Base-by-base conservation (phyloP, 2,329 filamentous ascomycete genomes). In the Pseudopyrenochaeta lycopersici region DNA sequence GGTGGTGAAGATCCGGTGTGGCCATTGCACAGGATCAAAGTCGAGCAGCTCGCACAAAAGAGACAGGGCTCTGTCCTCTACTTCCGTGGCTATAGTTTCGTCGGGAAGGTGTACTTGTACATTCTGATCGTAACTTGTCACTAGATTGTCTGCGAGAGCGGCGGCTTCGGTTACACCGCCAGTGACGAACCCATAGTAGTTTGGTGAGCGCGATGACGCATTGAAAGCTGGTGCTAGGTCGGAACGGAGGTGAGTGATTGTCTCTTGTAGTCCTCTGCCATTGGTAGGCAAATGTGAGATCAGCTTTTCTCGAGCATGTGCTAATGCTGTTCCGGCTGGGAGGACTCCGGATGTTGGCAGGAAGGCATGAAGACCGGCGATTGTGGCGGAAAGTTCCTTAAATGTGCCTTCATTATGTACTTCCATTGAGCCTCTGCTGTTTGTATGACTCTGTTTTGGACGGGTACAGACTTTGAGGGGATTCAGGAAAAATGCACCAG, bases 121-220 rank as follows among this genome's bases (percentile, higher is more conserved):
- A 73, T 93, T 97, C 72, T 96, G 91, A 71, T 97, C 93, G 56
- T 89, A 84, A 7, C 85, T 84, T 4, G 88, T 88, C 56, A 94
- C 92, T n/a, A 97, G 77, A 60, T 92, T 90, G 73, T 97, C 94
- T 1, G 92, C 93, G 48, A 91, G 85, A 63, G 89, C 84, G 29
- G 92, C 92, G 20, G 92, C 86, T 5, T 92, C 91, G 0, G 93
- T 90, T 7, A 84, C 81, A 12, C 91, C 90, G 39, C 94, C 94
- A 0, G 89, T 96, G 5, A 97, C 90, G 72, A 97, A 97, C 54
- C 92, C 93, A 73, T 91, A 96, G 80, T 96, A 76, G 14, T 71
- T 69, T 18, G 73, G 63, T 9, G 75, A 76, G 27, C 69, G 82
- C 61, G 86, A 88, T 66, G 86, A 84, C 14, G 81, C 84, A 64